Conservation (phyloP, 2,329 filamentous ascomycete genomes). For the Alternaria gaisen region DNA sequence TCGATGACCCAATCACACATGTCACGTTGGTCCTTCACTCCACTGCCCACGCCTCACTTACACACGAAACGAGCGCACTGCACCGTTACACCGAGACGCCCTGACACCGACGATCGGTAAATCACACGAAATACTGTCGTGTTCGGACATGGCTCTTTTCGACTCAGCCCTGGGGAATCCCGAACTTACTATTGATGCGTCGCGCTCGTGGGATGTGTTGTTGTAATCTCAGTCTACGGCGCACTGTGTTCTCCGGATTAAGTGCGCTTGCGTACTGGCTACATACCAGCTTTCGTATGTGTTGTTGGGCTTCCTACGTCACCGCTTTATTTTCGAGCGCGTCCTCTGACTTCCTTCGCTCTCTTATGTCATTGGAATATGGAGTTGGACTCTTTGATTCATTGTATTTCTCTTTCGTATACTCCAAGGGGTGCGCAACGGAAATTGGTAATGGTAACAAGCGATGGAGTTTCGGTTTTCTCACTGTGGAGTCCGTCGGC, state of each 20-base stretch:
- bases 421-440: background rate
- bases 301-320: background rate
- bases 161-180: background rate
- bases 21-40: background rate
- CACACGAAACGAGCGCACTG: background rate
- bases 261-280: background rate
- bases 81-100: background rate
- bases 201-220: background rate
- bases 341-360: background rate
- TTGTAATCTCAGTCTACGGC: background rate
- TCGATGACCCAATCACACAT: background rate
- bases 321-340: background rate
- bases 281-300: background rate
- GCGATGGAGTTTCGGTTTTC: constrained; percentile 2
- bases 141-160: background rate
- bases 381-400: background rate
- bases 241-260: background rate
- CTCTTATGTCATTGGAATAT: background rate
- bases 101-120: background rate
- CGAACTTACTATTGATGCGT: background rate
- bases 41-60: background rate
- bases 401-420: background rate
- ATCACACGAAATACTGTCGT: background rate
- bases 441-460: constrained; percentile 2
- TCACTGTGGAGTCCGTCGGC: background rate